These are phyloP conservation scores for Eimeria acervulina DNA, from an alignment of 169 alveolate genomes.

Conservation along the genomic window DNA sequence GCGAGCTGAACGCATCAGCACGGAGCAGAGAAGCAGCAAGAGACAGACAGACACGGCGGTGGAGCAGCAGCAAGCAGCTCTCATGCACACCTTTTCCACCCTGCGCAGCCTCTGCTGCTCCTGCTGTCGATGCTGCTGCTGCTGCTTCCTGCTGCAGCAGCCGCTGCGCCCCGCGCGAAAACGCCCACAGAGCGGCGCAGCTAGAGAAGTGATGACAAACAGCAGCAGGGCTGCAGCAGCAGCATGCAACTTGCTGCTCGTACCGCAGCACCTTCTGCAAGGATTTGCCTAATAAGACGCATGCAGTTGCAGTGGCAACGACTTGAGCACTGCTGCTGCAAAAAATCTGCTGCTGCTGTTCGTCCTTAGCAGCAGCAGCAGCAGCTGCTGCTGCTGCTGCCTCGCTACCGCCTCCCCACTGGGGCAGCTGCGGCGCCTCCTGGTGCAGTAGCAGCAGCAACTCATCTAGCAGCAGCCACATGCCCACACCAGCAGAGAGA, in stretches of 20 bases:
- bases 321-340: slow-evolving; percentile 38
- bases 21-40: slow-evolving; percentile 53
- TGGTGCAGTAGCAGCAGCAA: slow-evolving; percentile 55
- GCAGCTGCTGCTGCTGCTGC: slow-evolving; percentile 28
- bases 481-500: slow-evolving; percentile 45
- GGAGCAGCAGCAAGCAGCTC: slow-evolving; percentile 40
- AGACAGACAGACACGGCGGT: slow-evolving; percentile 40
- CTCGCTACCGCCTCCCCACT: neutral
- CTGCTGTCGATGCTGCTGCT: slow-evolving; percentile 3
- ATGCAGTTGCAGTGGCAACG: slow-evolving; percentile 62
- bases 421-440: neutral
- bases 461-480: slow-evolving; percentile 62
- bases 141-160: slow-evolving; percentile 51
- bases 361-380: neutral
- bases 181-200: slow-evolving; percentile 52
- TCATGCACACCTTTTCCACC: neutral
- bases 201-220: slow-evolving; percentile 49
- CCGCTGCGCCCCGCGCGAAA: slow-evolving; percentile 20
- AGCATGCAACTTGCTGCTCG: slow-evolving; percentile 47
- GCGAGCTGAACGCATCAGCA: slow-evolving; percentile 8
- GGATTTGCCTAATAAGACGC: neutral
- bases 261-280: slow-evolving; percentile 51
- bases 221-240: slow-evolving; percentile 65
- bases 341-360: neutral
- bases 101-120: neutral